These are phyloP conservation scores for Lactifluus hygrophoroides DNA, from an alignment of 768 basidiomycete species.

Conservation along the genomic window DNA sequence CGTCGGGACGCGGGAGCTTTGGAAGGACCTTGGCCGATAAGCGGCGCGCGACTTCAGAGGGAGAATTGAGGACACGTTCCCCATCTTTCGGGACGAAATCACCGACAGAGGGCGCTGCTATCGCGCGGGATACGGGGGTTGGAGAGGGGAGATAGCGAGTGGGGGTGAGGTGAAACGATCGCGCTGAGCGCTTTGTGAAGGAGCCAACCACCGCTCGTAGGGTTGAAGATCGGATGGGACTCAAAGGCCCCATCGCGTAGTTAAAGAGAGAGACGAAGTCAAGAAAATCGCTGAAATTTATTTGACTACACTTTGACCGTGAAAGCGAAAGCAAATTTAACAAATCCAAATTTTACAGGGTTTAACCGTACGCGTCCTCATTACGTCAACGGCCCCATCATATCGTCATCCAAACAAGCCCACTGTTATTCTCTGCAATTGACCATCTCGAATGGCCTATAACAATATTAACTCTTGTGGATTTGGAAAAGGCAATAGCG, in stretches of 20 bases:
- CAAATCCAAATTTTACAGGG: background rate
- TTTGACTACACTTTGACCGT: background rate
- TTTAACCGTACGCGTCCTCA: too few species aligned
- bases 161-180: conserved; percentile 9
- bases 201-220: background rate
- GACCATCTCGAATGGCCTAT: conserved; percentile 58
- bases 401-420: conserved; percentile 38
- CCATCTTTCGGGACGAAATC: conserved; percentile 24
- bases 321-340: background rate
- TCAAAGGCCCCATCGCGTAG: conserved; percentile 9
- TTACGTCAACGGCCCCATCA: too few species aligned
- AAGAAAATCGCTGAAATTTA: background rate
- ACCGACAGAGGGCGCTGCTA: conserved; percentile 26
- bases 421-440: conserved; percentile 47
- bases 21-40: conserved; percentile 94
- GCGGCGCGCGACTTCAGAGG: conserved; percentile 88
- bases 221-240: conserved; percentile 9
- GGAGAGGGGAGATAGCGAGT: conserved; percentile 6
- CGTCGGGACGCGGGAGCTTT: conserved; percentile 81
- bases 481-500: background rate
- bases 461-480: background rate
- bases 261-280: background rate
- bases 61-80: conserved; percentile 81
- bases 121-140: conserved; percentile 19
- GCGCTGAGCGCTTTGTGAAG: background rate